These are phyloP conservation scores for Exsudoporus frostii DNA, from an alignment of 768 basidiomycete genomes.

Conservation along the genomic window DNA sequence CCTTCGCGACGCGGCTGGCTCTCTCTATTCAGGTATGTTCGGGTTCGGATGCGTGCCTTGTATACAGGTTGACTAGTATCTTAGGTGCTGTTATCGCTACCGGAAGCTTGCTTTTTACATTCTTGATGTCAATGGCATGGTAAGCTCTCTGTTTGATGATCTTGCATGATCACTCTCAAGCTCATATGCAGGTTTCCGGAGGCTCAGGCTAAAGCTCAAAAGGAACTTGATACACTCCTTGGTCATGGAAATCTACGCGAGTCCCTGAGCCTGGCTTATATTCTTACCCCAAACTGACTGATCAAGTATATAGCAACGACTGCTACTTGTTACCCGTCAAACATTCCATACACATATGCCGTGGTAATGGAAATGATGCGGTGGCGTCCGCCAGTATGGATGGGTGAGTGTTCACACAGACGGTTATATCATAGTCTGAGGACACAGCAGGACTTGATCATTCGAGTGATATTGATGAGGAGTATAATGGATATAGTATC, in stretches of 20 bases:
- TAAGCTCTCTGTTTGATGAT: neutral
- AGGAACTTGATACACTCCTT: slow-evolving; percentile 2
- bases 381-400: slow-evolving; percentile 8
- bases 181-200: neutral
- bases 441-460: neutral
- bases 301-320: neutral
- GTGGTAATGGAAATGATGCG: slow-evolving; percentile 4
- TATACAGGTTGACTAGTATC: neutral
- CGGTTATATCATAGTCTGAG: neutral
- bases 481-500: slow-evolving; percentile 3
- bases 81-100: slow-evolving; percentile 6
- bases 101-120: slow-evolving; percentile 1
- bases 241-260: slow-evolving; percentile 6
- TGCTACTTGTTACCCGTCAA: neutral
- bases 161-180: neutral
- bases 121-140: slow-evolving; percentile 8
- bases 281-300: neutral
- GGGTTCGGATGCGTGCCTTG: neutral
- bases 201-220: slow-evolving; percentile 1
- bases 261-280: neutral
- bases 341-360: slow-evolving; percentile 3
- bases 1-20: slow-evolving; percentile 5
- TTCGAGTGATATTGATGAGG: slow-evolving; percentile 1
- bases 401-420: neutral
- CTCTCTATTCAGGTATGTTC: slow-evolving; percentile 3